These are phyloP conservation scores for Coelastrella sp. DNA, from an alignment of 139 green algal genomes.

Conservation along the genomic window DNA sequence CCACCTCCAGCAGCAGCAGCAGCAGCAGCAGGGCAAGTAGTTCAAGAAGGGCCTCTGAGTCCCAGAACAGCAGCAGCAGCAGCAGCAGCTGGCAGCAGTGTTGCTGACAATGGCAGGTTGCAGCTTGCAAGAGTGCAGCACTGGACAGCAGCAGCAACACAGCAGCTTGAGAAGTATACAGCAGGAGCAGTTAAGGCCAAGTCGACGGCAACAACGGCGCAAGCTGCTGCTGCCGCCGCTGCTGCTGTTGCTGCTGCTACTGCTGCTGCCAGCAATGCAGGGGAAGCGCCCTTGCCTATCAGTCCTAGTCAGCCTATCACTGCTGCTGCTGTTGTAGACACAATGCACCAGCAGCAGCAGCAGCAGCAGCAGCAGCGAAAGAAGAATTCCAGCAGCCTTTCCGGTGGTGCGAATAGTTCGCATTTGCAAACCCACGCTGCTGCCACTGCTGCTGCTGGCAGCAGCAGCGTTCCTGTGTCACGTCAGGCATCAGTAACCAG, in stretches of 20 bases:
- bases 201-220: constrained; percentile 5
- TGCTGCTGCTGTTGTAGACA: constrained; percentile 6
- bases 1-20: constrained; percentile 25
- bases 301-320: background rate
- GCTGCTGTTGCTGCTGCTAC: constrained; percentile 22
- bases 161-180: constrained; percentile 21
- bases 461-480: background rate
- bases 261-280: constrained; percentile 14
- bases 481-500: background rate
- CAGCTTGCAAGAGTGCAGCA: constrained; percentile 4
- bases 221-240: background rate
- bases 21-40: background rate
- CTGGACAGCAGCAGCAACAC: background rate
- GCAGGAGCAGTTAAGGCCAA: background rate
- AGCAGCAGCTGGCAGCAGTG: background rate
- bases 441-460: too few relatives aligned
- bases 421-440: too few relatives aligned
- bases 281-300: background rate
- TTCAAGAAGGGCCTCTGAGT: background rate
- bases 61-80: background rate
- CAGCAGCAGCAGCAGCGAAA: background rate
- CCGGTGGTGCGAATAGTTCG: too few relatives aligned
- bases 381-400: background rate
- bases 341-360: background rate
- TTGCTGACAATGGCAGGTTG: background rate